Evolutionary conservation across 163 green algal species (phyloP), one percentile per base, ranked within the genome.

Genomic region (Scenedesmus sp.): DNA sequence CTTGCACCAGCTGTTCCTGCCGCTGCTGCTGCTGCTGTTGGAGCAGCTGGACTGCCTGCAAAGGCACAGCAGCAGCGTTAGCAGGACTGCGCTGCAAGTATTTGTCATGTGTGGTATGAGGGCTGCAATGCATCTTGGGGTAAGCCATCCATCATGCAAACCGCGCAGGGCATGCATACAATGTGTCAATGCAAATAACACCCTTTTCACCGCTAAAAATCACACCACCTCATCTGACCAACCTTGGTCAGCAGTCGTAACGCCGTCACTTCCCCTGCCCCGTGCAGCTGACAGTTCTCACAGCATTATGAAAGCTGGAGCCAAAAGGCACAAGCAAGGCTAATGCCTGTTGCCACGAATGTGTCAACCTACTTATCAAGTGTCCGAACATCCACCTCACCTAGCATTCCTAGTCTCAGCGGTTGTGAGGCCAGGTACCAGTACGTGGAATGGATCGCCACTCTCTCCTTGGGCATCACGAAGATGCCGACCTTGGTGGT

Each of bases 401-500:
- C 33, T 0, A 51, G 43, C 70, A 46, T 78, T 0, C 46, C 85
- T 26, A 65, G 15, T n/a, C 3, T 46, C 5, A 88, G 49, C 35
- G 87, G 87, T 43, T 70, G 37, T 43, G 9, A 33, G 0, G 43
- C 42, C 26, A 22, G 30, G 85, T 94, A 94, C 93, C 94, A 96
- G 93, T 98, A 98, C 7, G 95, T 96, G 4, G 94, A 94, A 0
- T 93, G 43, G 68, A 99, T 99, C 13, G 92, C 92, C 59, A 99
- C 97, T 0, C 97, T 93, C 82, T 98, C 93, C 35, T 93, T 95
- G 1, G 96, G 96, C 96, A 98, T 99, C 3, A 99, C 97, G 87
- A 99, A 99, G 65, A 99, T 99, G 35, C 98, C 98, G 81, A 99
- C 96, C 9, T 81, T 93, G 24, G 87, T 93, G 1, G 97, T 99